Conservation (phyloP, 2,329 filamentous ascomycete species). For the Verticillium albo-atrum region DNA sequence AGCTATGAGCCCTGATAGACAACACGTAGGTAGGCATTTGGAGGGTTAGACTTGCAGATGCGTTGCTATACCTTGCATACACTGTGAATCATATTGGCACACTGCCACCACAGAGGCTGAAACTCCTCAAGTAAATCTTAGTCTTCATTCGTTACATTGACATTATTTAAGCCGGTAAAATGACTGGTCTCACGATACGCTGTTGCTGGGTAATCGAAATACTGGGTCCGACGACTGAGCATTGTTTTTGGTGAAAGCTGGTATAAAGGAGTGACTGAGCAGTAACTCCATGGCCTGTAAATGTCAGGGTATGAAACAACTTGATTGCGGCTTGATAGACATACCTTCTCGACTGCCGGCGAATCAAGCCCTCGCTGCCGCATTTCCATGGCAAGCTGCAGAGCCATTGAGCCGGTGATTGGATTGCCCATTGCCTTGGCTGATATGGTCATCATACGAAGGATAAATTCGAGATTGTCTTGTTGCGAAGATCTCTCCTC, state of each 20-base stretch:
- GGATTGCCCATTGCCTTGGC: slow-evolving; percentile 53
- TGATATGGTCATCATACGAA: slow-evolving; percentile 62
- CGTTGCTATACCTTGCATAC: too few relatives aligned
- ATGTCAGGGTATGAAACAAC: not conserved
- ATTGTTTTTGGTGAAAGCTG: not conserved
- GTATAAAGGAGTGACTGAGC: not conserved
- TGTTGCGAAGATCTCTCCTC: slow-evolving; percentile 37
- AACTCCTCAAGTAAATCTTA: too few relatives aligned
- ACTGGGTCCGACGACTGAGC: not conserved
- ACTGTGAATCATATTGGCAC: too few relatives aligned
- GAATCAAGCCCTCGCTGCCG: slow-evolving; percentile 24
- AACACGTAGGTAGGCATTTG: too few relatives aligned
- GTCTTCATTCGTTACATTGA: too few relatives aligned
- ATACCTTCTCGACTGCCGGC: slow-evolving; percentile 16
- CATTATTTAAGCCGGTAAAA: too few relatives aligned
- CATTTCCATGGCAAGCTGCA: slow-evolving; percentile 65
- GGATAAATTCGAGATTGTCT: slow-evolving; percentile 61
- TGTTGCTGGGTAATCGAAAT: not conserved
- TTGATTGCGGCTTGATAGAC: not conserved
- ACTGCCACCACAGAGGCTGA: too few relatives aligned
- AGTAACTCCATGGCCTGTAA: not conserved
- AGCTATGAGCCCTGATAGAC: too few relatives aligned
- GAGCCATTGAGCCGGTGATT: slow-evolving; percentile 64
- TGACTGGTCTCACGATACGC: too few relatives aligned
- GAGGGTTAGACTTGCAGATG: too few relatives aligned